Evolutionary conservation across 2,329 filamentous ascomycete species (phyloP).

Genomic region (Pseudogymnoascus sp.): DNA sequence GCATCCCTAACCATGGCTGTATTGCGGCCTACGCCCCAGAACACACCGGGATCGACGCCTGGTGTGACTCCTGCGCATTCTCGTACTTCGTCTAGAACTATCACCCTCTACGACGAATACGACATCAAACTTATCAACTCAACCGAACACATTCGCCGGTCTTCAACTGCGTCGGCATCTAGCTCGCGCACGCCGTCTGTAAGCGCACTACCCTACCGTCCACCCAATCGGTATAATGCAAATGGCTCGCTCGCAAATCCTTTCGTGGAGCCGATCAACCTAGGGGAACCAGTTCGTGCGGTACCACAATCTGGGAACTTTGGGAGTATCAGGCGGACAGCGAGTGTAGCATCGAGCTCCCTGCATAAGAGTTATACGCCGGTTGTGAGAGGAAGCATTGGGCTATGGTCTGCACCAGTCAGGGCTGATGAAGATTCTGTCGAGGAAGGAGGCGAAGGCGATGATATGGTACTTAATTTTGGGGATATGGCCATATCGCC

Average conservation of each 20-base stretch:
- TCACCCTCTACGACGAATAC: slow-evolving; percentile 53
- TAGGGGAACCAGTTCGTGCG: neutral
- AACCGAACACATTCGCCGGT: slow-evolving; percentile 59
- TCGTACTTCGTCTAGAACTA: slow-evolving; percentile 27
- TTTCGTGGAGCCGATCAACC: slow-evolving; percentile 1
- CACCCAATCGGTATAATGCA: neutral
- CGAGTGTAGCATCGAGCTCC: slow-evolving; percentile 21
- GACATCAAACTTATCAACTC: slow-evolving; percentile 68
- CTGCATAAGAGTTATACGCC: slow-evolving; percentile 20
- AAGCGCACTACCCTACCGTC: neutral
- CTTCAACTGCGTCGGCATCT: slow-evolving; percentile 30
- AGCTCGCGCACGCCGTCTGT: slow-evolving; percentile 28
- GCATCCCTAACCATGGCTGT: slow-evolving; percentile 86
- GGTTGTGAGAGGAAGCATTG: slow-evolving; percentile 32
- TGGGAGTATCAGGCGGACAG: slow-evolving; percentile 28
- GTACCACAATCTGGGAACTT: slow-evolving; percentile 15
- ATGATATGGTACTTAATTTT: slow-evolving; percentile 44
- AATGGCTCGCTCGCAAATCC: neutral
- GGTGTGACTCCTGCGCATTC: slow-evolving; percentile 32
- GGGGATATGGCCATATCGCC: neutral
- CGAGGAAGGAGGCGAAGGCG: slow-evolving; percentile 29
- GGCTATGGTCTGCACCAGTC: slow-evolving; percentile 39
- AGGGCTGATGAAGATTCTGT: slow-evolving; percentile 42
- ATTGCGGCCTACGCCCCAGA: slow-evolving; percentile 37
- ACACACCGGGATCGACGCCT: slow-evolving; percentile 19